These are phyloP conservation scores for Claviceps paspali DNA, from an alignment of 2,329 filamentous ascomycete genomes.

Conservation along the genomic window DNA sequence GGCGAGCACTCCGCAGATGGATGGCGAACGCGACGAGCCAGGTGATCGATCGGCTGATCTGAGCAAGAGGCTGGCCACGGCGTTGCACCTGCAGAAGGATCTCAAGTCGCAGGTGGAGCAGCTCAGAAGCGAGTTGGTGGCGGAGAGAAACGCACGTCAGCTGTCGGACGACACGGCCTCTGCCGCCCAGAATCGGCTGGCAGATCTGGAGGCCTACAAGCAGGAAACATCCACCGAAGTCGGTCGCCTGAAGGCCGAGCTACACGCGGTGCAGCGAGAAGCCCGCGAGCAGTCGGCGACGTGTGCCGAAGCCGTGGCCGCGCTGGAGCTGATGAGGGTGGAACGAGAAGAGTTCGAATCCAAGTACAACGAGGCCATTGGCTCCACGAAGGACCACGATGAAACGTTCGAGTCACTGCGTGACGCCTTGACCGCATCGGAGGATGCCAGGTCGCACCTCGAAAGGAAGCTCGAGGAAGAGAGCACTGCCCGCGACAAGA, in stretches of 20 bases:
- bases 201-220: slow-evolving; percentile 69
- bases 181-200: slow-evolving; percentile 67
- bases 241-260: slow-evolving; percentile 69
- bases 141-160: slow-evolving; percentile 66
- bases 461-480: slow-evolving; percentile 79
- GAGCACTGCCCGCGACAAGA: slow-evolving; percentile 53
- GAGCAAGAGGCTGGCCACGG: slow-evolving; percentile 65
- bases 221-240: slow-evolving; percentile 74
- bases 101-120: slow-evolving; percentile 63
- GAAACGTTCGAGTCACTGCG: slow-evolving; percentile 60
- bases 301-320: slow-evolving; percentile 59
- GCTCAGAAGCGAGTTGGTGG: slow-evolving; percentile 54
- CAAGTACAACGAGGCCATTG: slow-evolving; percentile 51
- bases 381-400: slow-evolving; percentile 53
- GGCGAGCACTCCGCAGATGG: slow-evolving; percentile 42
- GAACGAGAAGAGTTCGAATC: slow-evolving; percentile 67
- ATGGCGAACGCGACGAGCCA: slow-evolving; percentile 47
- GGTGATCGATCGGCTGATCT: slow-evolving; percentile 46
- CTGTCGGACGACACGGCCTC: slow-evolving; percentile 78
- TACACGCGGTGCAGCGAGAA: slow-evolving; percentile 65
- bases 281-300: slow-evolving; percentile 69
- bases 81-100: slow-evolving; percentile 64
- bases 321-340: slow-evolving; percentile 61
- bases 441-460: slow-evolving; percentile 58
- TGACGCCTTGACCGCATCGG: slow-evolving; percentile 63